Conservation (phyloP, 768 basidiomycete genomes). For the Russula lepida region DNA sequence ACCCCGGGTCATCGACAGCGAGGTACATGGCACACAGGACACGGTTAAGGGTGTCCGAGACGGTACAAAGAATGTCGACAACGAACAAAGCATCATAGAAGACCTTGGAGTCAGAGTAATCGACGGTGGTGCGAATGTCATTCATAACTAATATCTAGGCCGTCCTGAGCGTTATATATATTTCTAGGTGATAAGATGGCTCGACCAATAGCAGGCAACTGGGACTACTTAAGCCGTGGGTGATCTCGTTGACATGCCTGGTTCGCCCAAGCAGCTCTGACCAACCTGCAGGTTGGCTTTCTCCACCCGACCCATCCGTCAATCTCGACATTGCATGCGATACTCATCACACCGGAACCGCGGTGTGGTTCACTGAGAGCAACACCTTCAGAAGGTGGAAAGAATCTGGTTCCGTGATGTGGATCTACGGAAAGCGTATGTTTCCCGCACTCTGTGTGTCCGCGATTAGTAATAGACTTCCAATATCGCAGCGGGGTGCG, state of each 20-base stretch:
- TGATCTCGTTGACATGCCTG: neutral
- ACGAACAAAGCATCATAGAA: neutral
- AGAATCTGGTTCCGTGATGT: neutral
- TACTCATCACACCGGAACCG: neutral
- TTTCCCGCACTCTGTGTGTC: neutral
- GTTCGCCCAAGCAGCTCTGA: neutral
- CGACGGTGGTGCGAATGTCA: neutral
- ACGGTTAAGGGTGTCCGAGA: neutral
- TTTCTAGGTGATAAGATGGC: neutral
- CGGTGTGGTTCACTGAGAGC: neutral
- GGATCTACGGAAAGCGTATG: neutral
- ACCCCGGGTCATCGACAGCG: no score
- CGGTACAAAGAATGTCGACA: neutral
- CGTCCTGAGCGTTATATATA: neutral
- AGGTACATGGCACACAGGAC: no score
- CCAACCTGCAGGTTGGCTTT: neutral
- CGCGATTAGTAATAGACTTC: neutral
- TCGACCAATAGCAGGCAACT: neutral
- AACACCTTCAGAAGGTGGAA: neutral
- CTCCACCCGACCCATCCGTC: neutral
- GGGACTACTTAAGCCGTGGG: neutral
- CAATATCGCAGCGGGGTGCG: neutral
- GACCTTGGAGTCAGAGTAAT: neutral
- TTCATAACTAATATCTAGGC: neutral
- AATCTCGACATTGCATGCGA: neutral